Base-by-base conservation (phyloP, 2,329 filamentous ascomycete species). In the Fusarium sp. region DNA sequence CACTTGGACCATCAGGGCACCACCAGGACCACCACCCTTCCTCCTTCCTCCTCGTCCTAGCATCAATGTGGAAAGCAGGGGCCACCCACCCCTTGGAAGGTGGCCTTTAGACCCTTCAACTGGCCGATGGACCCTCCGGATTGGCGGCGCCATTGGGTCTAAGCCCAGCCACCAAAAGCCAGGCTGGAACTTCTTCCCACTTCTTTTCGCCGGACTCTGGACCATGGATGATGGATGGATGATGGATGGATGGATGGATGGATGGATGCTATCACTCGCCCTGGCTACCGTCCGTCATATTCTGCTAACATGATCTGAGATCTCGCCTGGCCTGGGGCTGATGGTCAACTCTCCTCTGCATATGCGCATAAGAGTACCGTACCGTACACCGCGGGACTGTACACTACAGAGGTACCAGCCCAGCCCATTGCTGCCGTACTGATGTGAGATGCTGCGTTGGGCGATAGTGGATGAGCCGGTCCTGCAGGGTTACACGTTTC, bases 301-400 rank as follows among this genome's bases (percentile, higher is more conserved):
- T 68, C 66, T 73, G 65, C 67, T 60, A 69, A 62, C 67, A 74
- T 74, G 74, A 76, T 76, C 76, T 73, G 73, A 78, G 77, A 79
- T 79, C 77, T 79, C 75, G 68, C 69, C 69, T 73, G 75, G 68
- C 65, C 69, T 73, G 75, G 67, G 61, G 69, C 65, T 65, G 67
- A 65, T 68, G 52, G 64, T 76, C 75, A 73, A 77, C 43, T 78
- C 56, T 76, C 71, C 56, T 76, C 57, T 78, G 73, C 76, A 77
- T 69, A 71, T 67, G 41, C 63, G 54, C 63, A 64, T 43, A 64
- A 64, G 61, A 43, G 35, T 31, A 37, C 35, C 35, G 16, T 37
- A 18, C 35, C 16, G 35, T 37, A 41, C 67, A 69, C 35, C 18
- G 43, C 45, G 37, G 50, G 27, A 63, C 63, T 24, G 27, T 39